phyloP scores from a whole-genome alignment of 2,329 filamentous ascomycete species.

The Fusarium sp. region DNA sequence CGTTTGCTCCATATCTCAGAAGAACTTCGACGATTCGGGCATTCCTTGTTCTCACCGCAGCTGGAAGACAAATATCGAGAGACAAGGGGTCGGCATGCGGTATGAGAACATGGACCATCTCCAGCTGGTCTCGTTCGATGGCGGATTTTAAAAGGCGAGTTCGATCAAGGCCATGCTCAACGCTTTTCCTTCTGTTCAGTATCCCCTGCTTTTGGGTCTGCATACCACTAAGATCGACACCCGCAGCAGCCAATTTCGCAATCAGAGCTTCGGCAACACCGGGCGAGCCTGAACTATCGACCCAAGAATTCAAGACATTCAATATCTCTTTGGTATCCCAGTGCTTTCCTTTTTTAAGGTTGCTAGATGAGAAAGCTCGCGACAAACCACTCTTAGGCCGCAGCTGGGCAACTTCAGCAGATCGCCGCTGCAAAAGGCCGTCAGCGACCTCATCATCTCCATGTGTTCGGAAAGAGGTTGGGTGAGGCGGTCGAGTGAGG shows the following conservation, averaged over 20 bases:
- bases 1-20: constrained; percentile 62
- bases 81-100: constrained; percentile 63
- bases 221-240: constrained; percentile 62
- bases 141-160: constrained; percentile 63
- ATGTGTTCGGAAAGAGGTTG: constrained; percentile 57
- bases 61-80: constrained; percentile 61
- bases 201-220: constrained; percentile 61
- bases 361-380: constrained; percentile 52
- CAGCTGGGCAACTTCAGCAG: constrained; percentile 49
- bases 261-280: constrained; percentile 68
- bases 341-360: constrained; percentile 59
- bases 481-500: constrained; percentile 55
- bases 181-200: constrained; percentile 60
- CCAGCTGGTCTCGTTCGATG: constrained; percentile 60
- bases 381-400: constrained; percentile 55
- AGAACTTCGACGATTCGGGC: constrained; percentile 59
- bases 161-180: constrained; percentile 61
- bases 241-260: constrained; percentile 59
- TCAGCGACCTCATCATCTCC: constrained; percentile 66
- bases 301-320: constrained; percentile 61
- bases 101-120: constrained; percentile 65
- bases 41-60: constrained; percentile 60
- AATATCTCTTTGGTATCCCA: constrained; percentile 66
- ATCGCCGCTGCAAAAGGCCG: constrained; percentile 62
- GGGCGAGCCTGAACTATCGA: constrained; percentile 61